These are phyloP conservation scores for Sutorius eximius DNA, from an alignment of 1,284 basidiomycete genomes.

Conservation along the genomic window DNA sequence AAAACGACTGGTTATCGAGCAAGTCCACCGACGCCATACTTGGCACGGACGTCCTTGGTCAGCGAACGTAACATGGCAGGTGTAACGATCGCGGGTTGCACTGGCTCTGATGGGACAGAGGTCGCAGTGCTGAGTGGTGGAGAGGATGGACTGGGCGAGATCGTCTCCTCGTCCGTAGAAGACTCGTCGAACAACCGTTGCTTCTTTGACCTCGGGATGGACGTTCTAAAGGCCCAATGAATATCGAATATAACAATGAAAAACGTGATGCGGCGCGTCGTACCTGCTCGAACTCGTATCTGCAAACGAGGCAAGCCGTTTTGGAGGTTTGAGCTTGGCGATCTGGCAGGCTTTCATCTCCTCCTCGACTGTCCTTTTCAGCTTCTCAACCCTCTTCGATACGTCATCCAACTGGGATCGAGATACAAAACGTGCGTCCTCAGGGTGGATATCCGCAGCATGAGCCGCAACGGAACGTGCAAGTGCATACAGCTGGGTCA, in stretches of 20 bases:
- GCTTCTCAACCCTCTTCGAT: constrained; percentile 16
- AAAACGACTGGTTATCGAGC: constrained; percentile 3
- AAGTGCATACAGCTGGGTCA: constrained; percentile 49
- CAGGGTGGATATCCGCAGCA: constrained; percentile 25
- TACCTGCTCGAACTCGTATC: constrained; percentile 28
- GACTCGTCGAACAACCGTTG: constrained; percentile 40
- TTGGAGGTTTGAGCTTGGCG: constrained; percentile 40
- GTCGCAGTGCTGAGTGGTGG: constrained; percentile 40
- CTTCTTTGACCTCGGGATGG: constrained; percentile 40
- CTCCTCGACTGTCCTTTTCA: constrained; percentile 34
- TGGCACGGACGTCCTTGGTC: constrained; percentile 59
- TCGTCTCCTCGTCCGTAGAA: constrained; percentile 30
- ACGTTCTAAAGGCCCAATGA: constrained; percentile 19
- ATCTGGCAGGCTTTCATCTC: constrained; percentile 40
- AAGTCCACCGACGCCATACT: constrained; percentile 36
- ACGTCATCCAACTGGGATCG: constrained; percentile 22
- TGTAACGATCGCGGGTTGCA: constrained; percentile 46
- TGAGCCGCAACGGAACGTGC: constrained; percentile 39
- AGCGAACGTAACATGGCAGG: constrained; percentile 69
- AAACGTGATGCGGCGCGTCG: not conserved
- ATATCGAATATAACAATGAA: not conserved
- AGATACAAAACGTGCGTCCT: constrained; percentile 25
- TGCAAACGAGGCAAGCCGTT: constrained; percentile 32
- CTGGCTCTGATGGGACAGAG: constrained; percentile 33
- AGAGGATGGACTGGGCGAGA: constrained; percentile 32